These are phyloP conservation scores for Cryphonectria japonica DNA, from an alignment of 2,329 filamentous ascomycete genomes.

Conservation along the genomic window DNA sequence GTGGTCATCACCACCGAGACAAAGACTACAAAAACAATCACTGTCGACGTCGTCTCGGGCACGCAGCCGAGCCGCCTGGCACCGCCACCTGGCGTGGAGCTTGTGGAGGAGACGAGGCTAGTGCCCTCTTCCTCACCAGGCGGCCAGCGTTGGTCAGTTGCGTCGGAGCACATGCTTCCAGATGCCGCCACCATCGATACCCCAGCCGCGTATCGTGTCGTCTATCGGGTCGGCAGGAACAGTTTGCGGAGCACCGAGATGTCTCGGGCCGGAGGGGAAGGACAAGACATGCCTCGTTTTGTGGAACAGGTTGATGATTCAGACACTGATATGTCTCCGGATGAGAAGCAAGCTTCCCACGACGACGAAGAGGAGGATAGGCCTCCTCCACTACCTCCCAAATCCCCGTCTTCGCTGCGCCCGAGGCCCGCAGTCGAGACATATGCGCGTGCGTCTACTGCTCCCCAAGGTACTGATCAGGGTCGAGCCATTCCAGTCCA, in stretches of 20 bases:
- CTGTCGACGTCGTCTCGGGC: slow-evolving; percentile 65
- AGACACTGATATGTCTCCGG: slow-evolving; percentile 33
- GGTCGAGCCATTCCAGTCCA: slow-evolving; percentile 5
- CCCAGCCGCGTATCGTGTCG: slow-evolving; percentile 54
- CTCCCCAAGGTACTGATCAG: neutral
- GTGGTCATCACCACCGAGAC: slow-evolving; percentile 64
- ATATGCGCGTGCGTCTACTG: neutral
- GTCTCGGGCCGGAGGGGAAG: slow-evolving; percentile 35
- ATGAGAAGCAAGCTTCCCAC: slow-evolving; percentile 33
- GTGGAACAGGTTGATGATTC: slow-evolving; percentile 38
- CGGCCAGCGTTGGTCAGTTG: slow-evolving; percentile 22
- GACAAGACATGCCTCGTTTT: slow-evolving; percentile 23
- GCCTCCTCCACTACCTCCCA: slow-evolving; percentile 31
- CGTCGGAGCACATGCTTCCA: slow-evolving; percentile 29
- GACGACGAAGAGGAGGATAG: slow-evolving; percentile 34
- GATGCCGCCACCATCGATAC: slow-evolving; percentile 26
- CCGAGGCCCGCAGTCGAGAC: neutral
- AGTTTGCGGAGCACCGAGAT: slow-evolving; percentile 47
- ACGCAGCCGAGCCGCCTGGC: slow-evolving; percentile 54
- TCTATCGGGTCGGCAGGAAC: slow-evolving; percentile 62
- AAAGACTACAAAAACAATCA: slow-evolving; percentile 65
- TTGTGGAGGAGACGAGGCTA: slow-evolving; percentile 53
- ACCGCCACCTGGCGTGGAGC: slow-evolving; percentile 61
- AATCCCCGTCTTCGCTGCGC: slow-evolving; percentile 24
- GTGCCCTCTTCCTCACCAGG: slow-evolving; percentile 41